Base-by-base conservation (phyloP, 1,284 basidiomycete species). In the Bjerkandera adusta region DNA sequence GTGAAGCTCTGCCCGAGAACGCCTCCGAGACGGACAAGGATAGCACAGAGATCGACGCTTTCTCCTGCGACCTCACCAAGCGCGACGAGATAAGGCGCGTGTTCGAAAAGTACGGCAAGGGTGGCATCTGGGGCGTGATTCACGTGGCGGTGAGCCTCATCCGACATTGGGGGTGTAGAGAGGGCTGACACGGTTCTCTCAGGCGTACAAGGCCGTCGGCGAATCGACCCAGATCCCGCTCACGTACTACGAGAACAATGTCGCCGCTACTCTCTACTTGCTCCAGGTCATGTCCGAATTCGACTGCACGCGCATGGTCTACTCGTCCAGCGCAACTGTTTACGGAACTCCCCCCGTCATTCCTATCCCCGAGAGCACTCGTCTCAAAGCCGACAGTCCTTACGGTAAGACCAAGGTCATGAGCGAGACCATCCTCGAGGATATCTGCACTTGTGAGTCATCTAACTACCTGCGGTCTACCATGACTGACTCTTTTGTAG, bases 271-370 rank as follows among this genome's bases (percentile, higher is more conserved):
- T 2, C 69, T 96, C 51, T 82, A 77, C 37, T 79, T 97, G 16
- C 75, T 96, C 39, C 83, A 93, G 72, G 72, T 80, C 54, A 97
- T 97, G 94, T 75, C 77, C 47, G 86, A 89, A 52, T 90, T 85
- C 67, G 83, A 85, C 49, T 91, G 87, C 71, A 77, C 79, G 51
- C 81, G 91, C 50, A 75, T 99, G 53, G 95, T 99, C 52, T 99
- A 98, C 74, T 97, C 94, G 1, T 97, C 95, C 10, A 97, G 93
- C 20, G 97, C 97, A 1, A 99, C 97, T n/a, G 97, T 99, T 27
- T 99, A 99, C 65, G 97, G 97, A 50, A 94, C 85, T 2, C 97
- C 97, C 6, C 85, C 90, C 37, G 73, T 73, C 48, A 92, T 99
- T 49, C 97, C 97, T 38, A 99, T 99, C 56, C 92, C 94, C 16